Percentiles rank a stretch among this genome's conserved stretches.
phyloP scores from a whole-genome alignment of 73 alveolate genomes.

The Diophrys sp. region DNA sequence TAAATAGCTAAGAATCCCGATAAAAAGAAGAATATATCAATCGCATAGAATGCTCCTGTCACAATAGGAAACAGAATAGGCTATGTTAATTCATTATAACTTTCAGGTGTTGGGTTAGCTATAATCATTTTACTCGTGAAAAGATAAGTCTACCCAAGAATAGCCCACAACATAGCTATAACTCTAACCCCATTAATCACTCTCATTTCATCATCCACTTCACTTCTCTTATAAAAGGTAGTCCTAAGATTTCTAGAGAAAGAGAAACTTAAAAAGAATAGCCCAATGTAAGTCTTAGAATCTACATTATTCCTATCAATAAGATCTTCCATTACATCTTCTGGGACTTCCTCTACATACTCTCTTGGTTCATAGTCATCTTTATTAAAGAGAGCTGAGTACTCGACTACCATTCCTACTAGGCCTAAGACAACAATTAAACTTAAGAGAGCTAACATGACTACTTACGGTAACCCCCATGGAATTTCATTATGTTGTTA shows the following conservation, averaged over 20 bases:
- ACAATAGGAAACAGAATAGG: not conserved
- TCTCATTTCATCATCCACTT: constrained; percentile 6
- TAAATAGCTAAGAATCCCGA: constrained; percentile 8
- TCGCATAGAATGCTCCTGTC: constrained; percentile 8
- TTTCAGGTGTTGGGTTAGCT: not conserved
- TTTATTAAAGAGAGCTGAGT: not conserved
- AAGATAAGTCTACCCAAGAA: constrained; percentile 23
- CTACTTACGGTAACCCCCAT: not conserved
- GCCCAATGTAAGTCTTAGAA: not conserved
- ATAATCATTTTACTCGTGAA: not conserved
- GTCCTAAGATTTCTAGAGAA: constrained; percentile 19
- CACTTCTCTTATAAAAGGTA: not conserved
- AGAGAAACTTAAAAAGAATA: constrained; percentile 14
- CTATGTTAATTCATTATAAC: not conserved
- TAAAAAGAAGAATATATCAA: constrained; percentile 11
- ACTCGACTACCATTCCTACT: constrained; percentile 1
- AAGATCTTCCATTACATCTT: not conserved
- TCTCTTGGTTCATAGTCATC: not conserved
- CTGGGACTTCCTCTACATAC: not conserved
- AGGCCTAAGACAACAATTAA: not conserved
- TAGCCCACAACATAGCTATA: constrained; percentile 40
- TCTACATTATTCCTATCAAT: not conserved
- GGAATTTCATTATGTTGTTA: too few species aligned
- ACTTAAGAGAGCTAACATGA: not conserved
- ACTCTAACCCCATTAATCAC: constrained; percentile 23